Evolutionary conservation across 176 grass and related monocot genomes (phyloP).

Genomic region (Chloris gayana): DNA sequence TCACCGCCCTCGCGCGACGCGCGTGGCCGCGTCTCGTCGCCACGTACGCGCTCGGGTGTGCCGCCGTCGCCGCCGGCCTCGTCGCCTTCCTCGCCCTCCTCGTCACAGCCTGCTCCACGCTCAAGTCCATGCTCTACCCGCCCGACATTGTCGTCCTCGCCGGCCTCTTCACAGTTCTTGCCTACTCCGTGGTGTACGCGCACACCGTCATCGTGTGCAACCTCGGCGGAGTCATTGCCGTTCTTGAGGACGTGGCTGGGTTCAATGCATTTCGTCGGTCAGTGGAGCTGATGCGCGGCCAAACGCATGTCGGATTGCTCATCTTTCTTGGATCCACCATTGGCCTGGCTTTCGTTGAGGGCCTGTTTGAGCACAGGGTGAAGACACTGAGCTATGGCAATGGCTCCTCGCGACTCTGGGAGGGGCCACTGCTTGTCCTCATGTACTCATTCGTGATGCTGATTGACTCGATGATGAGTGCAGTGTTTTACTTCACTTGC

Average conservation of each 20-base stretch:
- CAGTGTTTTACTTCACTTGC: constrained; percentile 96
- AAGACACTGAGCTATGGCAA: constrained; percentile 95
- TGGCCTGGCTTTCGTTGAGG: constrained; percentile 79
- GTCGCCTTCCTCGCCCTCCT: constrained; percentile 72
- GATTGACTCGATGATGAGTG: constrained; percentile 88
- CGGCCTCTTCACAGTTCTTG: constrained; percentile 66
- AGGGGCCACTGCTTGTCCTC: constrained; percentile 83
- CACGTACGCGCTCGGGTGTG: constrained; percentile 70
- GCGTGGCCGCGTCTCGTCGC: constrained; percentile 69
- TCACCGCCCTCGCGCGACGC: constrained; percentile 54
- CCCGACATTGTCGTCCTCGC: constrained; percentile 85
- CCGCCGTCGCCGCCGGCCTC: constrained; percentile 54
- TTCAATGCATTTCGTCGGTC: constrained; percentile 62
- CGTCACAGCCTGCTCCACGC: constrained; percentile 62
- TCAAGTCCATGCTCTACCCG: constrained; percentile 67
- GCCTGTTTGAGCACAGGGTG: constrained; percentile 94
- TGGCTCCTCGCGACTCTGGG: constrained; percentile 85
- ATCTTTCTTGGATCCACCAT: constrained; percentile 87
- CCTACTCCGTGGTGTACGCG: constrained; percentile 78
- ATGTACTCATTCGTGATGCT: constrained; percentile 93
- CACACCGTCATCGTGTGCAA: constrained; percentile 90
- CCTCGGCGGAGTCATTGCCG: constrained; percentile 74
- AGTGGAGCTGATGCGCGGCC: constrained; percentile 68
- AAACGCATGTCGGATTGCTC: constrained; percentile 84
- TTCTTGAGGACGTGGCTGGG: constrained; percentile 77